These are phyloP conservation scores for Mucor saturninus DNA, from an alignment of 371 early-diverging fungal species.

Conservation along the genomic window DNA sequence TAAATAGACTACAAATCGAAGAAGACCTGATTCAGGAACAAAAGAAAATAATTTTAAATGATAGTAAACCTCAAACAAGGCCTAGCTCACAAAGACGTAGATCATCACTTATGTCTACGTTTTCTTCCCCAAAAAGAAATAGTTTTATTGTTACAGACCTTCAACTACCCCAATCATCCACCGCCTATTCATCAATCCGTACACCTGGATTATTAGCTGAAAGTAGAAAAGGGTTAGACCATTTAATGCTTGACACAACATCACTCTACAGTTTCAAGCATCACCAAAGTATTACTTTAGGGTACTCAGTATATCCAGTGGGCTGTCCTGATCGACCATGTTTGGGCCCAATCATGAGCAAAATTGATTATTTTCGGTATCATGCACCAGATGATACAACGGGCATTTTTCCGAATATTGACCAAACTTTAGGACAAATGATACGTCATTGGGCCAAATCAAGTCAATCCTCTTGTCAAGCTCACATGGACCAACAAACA, in stretches of 20 bases:
- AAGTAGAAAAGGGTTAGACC: slow-evolving; percentile 60
- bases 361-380: slow-evolving; percentile 58
- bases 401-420: slow-evolving; percentile 39
- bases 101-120: slow-evolving; percentile 18
- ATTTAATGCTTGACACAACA: slow-evolving; percentile 62
- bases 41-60: slow-evolving; percentile 24
- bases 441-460: slow-evolving; percentile 44
- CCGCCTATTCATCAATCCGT: slow-evolving; percentile 46
- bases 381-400: slow-evolving; percentile 8
- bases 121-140: slow-evolving; percentile 5
- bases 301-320: slow-evolving; percentile 56
- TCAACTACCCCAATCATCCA: slow-evolving; percentile 36
- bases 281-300: slow-evolving; percentile 64
- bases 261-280: slow-evolving; percentile 56
- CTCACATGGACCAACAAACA: slow-evolving; percentile 17
- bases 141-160: slow-evolving; percentile 2
- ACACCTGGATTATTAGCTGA: slow-evolving; percentile 35
- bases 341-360: slow-evolving; percentile 56
- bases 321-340: slow-evolving; percentile 62
- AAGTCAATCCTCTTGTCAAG: slow-evolving; percentile 14
- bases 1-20: slow-evolving; percentile 59
- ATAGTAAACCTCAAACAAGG: neutral
- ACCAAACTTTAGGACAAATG: slow-evolving; percentile 57
- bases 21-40: slow-evolving; percentile 42
- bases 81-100: slow-evolving; percentile 6